Evolutionary conservation across 345 rosid species (phyloP).

Genomic region (Theobroma cacao): DNA sequence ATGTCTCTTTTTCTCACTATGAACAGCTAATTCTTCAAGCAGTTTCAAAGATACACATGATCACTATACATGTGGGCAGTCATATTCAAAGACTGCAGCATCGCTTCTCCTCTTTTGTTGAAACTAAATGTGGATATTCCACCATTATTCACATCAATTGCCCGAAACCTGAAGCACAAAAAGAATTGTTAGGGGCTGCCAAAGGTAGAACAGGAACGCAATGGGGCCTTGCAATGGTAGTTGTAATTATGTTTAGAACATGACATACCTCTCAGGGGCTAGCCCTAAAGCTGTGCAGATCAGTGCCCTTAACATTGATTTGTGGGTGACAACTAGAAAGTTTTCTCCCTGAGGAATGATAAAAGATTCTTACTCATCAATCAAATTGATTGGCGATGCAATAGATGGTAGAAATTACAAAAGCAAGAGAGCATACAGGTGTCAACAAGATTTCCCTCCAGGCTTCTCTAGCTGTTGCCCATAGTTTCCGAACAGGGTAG

Average conservation of each 20-base stretch:
- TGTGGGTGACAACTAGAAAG: conserved; percentile 59
- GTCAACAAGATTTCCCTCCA: conserved; percentile 61
- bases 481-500: conserved; percentile 50
- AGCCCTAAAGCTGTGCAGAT: conserved; percentile 71
- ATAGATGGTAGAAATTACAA: background rate
- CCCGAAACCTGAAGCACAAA: conserved; percentile 45
- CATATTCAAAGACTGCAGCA: conserved; percentile 59
- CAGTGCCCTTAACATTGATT: conserved; percentile 59
- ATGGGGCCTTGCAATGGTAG: background rate
- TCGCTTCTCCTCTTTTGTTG: conserved; percentile 61
- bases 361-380: conserved; percentile 16
- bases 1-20: background rate
- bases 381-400: conserved; percentile 2
- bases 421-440: conserved; percentile 34
- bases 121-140: conserved; percentile 47
- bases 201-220: conserved; percentile 1
- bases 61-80: conserved; percentile 60
- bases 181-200: background rate
- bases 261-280: conserved; percentile 48
- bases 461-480: conserved; percentile 63
- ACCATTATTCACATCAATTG: conserved; percentile 57
- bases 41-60: conserved; percentile 34
- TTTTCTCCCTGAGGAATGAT: conserved; percentile 42
- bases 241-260: background rate
- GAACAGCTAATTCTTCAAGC: background rate